Base-by-base conservation (phyloP, 1,139 yeast genomes). In the Pichia sp. region DNA sequence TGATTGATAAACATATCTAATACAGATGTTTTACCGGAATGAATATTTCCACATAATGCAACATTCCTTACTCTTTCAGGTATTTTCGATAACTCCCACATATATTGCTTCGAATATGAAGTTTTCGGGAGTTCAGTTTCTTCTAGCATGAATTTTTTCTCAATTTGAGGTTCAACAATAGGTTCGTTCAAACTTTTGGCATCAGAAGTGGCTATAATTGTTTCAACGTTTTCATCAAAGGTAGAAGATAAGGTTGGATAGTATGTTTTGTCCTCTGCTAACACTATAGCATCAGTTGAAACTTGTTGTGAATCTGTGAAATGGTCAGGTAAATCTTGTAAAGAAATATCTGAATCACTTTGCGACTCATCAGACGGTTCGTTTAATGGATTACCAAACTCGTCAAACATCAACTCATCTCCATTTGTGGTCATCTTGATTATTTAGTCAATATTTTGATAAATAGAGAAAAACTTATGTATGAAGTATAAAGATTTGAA, bases 21-120 rank as follows among this genome's bases (percentile, higher is more conserved):
- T 1, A 90, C 64, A 0, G 87, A 71, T 0, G 97, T 85, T 64
- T 94, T 92, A 3, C 99, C 98, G n/a, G 86, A 79, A 55, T 87
- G 87, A 3, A 85, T 59, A 42, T 80, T 77, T 0, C 98, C 98
- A n/a, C 82, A 78, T 1, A 94, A 53, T 0, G 92, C 85, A n/a
- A 90, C 66, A 60, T 85, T 90, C 46, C 95, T 72, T 26, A 83
- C 72, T 54, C 84, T 78, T 16, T 79, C 80, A 0, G 96, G 89
- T 1, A 76, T 55, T 3, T 51, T 47, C 5, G 57, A 29, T 6
- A 56, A 12, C 26, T 62, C 55, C 49, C 62, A 55, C 64, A 80
- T 66, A 56, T 80, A 92, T 9, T 78, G 76, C 46, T 87, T 73
- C 3, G 86, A 76, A 55, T 80, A 89, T 0, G 61, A 62, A 0